Percentiles rank a stretch among this genome's conserved stretches.
Conservation (phyloP, 805 yeast genomes). For the Yarrowia sp. region DNA sequence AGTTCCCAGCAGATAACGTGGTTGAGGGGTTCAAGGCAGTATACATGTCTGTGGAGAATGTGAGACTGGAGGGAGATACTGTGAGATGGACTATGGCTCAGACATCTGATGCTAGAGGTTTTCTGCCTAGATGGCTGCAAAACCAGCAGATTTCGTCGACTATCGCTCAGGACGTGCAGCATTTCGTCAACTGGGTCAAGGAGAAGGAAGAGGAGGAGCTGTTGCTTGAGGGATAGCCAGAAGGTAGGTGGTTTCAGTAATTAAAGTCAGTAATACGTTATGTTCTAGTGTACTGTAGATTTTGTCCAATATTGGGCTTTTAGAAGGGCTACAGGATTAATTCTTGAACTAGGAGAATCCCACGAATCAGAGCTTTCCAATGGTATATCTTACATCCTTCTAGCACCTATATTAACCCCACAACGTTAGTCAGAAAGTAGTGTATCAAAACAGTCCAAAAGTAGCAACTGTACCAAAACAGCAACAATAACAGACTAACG, state of each 20-base stretch:
- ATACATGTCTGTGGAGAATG: constrained; percentile 42
- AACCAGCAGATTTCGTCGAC: constrained; percentile 29
- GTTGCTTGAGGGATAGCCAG: neutral
- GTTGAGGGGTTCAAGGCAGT: constrained; percentile 33
- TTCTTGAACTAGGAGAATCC: neutral
- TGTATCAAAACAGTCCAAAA: too few species aligned
- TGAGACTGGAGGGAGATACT: constrained; percentile 30
- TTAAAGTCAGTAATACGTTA: neutral
- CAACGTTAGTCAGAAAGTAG: too few species aligned
- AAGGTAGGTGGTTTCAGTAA: neutral
- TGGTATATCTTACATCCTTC: neutral
- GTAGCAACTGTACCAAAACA: too few species aligned
- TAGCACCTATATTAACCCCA: too few species aligned
- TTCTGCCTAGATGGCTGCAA: constrained; percentile 43
- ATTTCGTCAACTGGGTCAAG: constrained; percentile 1
- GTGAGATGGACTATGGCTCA: constrained; percentile 44
- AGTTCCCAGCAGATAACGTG: constrained; percentile 39
- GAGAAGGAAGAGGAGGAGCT: constrained; percentile 22
- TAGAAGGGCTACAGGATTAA: too few species aligned
- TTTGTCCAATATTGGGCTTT: too few species aligned
- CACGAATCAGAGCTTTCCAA: neutral
- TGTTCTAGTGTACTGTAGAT: too few species aligned
- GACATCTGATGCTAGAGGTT: constrained; percentile 44
- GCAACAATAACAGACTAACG: too few species aligned
- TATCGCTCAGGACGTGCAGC: constrained; percentile 17